A percentile compares a stretch with the other conserved stretches of the same genome.
phyloP scores from a whole-genome alignment of 2,329 filamentous ascomycete genomes.

The Calonectria honghensis region DNA sequence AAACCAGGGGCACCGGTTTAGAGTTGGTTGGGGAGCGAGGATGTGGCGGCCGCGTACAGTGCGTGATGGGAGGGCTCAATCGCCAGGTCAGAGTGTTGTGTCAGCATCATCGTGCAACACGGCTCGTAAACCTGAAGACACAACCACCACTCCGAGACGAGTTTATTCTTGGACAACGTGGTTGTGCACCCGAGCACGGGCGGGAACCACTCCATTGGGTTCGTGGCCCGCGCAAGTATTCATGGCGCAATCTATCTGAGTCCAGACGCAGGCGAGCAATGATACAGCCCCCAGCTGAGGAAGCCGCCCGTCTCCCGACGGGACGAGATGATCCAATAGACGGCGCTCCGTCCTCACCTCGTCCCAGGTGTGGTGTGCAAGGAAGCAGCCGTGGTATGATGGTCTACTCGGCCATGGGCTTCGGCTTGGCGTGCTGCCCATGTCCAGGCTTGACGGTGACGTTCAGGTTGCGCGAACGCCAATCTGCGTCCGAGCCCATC shows the following conservation, averaged over 20 bases:
- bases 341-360: slow-evolving; percentile 24
- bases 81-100: slow-evolving; percentile 15
- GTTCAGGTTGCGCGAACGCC: slow-evolving; percentile 27
- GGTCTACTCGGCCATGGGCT: slow-evolving; percentile 9
- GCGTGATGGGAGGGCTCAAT: slow-evolving; percentile 1
- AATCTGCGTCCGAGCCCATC: slow-evolving; percentile 25
- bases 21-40: slow-evolving; percentile 28
- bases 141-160: slow-evolving; percentile 1
- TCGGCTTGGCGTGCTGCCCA: slow-evolving; percentile 40
- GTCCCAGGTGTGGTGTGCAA: slow-evolving; percentile 30
- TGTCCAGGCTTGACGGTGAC: slow-evolving; percentile 49
- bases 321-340: slow-evolving; percentile 40
- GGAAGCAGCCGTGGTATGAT: slow-evolving; percentile 31
- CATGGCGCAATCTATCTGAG: slow-evolving; percentile 20
- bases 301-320: slow-evolving; percentile 31
- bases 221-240: slow-evolving; percentile 31
- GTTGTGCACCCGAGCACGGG: slow-evolving; percentile 23
- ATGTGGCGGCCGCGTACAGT: slow-evolving; percentile 26
- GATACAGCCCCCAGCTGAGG: slow-evolving; percentile 27
- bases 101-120: slow-evolving; percentile 33
- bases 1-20: slow-evolving; percentile 35
- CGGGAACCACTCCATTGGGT: slow-evolving; percentile 33
- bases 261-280: slow-evolving; percentile 1
- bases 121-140: slow-evolving; percentile 19
- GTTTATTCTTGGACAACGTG: slow-evolving; percentile 11